Conservation (phyloP, 2,329 filamentous ascomycete genomes). For the Penicillium sp. region DNA sequence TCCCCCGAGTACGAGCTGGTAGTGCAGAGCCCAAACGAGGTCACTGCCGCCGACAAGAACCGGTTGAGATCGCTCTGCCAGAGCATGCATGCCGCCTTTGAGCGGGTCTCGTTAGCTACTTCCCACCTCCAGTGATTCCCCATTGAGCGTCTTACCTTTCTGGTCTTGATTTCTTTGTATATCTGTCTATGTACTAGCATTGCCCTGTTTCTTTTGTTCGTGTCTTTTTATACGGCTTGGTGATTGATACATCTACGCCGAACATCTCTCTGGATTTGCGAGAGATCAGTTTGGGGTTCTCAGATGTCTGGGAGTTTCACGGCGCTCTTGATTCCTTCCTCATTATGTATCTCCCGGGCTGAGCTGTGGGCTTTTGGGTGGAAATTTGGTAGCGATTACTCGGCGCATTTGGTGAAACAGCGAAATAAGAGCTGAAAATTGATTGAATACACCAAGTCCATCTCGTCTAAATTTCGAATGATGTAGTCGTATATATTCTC, state of each 20-base stretch:
- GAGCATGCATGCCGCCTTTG: conserved; percentile 46
- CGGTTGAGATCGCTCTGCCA: conserved; percentile 41
- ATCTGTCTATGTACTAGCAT: conserved; percentile 19
- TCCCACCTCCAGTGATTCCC: conserved; percentile 43
- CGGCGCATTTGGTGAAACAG: conserved; percentile 20
- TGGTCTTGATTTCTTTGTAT: conserved; percentile 23
- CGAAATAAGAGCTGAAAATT: conserved; percentile 23
- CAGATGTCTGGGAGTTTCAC: conserved; percentile 19
- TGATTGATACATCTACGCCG: conserved; percentile 21
- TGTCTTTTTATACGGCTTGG: conserved; percentile 16
- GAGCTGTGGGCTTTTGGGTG: conserved; percentile 14
- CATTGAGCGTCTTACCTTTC: conserved; percentile 25
- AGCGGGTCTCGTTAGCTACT: conserved; percentile 43
- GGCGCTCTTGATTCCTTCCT: conserved; percentile 19
- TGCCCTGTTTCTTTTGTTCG: background rate
- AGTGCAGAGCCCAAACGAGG: conserved; percentile 43
- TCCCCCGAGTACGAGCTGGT: conserved; percentile 66
- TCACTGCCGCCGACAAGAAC: conserved; percentile 29
- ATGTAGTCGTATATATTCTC: background rate
- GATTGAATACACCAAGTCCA: conserved; percentile 3
- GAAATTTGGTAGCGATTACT: conserved; percentile 21
- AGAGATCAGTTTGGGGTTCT: conserved; percentile 10
- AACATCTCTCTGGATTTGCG: conserved; percentile 14
- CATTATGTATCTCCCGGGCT: conserved; percentile 18
- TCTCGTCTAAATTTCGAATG: too few relatives aligned